Evolutionary conservation across 148 eudicot genomes (phyloP).

Genomic region (Polygonum aviculare): DNA sequence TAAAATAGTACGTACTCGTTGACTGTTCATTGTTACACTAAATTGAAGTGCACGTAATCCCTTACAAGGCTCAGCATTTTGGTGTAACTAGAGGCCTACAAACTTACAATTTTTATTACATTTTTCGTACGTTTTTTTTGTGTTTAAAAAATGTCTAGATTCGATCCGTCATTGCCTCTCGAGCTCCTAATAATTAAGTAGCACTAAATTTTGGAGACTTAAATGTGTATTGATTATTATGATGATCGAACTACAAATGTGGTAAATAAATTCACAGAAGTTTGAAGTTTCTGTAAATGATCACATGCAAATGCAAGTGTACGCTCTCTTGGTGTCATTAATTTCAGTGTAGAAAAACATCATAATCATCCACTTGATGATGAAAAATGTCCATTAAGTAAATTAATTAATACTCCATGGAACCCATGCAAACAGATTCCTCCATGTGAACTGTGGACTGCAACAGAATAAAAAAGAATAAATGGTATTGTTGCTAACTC

Average conservation of each 20-base stretch:
- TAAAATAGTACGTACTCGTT: no score
- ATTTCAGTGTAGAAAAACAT: neutral
- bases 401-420: neutral
- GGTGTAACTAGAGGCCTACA: no score
- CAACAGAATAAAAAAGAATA: neutral
- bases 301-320: neutral
- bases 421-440: neutral
- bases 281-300: neutral
- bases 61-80: no score
- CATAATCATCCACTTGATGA: neutral
- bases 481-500: no score
- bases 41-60: no score
- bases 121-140: no score
- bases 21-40: no score
- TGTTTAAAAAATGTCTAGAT: neutral
- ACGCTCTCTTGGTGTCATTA: neutral
- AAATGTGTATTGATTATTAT: neutral
- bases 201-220: neutral
- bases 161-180: neutral
- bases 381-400: neutral
- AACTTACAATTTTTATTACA: no score
- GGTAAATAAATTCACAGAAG: neutral
- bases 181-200: neutral
- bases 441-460: neutral
- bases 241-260: constrained; percentile 2